Percentiles rank a stretch among this genome's conserved stretches.
Conservation (phyloP, 2,329 filamentous ascomycete genomes). For the Epichloe bromicola region DNA sequence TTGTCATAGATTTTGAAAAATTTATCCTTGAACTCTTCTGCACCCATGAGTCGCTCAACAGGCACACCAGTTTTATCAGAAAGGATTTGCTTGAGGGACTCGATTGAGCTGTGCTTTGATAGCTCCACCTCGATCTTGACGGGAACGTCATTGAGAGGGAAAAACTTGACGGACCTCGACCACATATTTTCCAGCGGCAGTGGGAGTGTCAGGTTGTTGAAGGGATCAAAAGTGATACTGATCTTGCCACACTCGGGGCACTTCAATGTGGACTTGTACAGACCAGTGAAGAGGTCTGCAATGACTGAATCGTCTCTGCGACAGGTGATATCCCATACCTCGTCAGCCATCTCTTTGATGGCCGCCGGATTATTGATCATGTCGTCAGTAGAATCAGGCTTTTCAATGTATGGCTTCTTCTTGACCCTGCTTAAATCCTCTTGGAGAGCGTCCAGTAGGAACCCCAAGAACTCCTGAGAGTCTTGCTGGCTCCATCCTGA, state of each 20-base stretch:
- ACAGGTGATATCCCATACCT: constrained; percentile 85
- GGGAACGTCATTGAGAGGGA: constrained; percentile 59
- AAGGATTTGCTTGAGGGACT: constrained; percentile 54
- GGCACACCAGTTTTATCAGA: constrained; percentile 55
- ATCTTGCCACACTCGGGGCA: constrained; percentile 88
- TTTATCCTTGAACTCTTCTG: constrained; percentile 69
- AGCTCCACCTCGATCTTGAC: constrained; percentile 66
- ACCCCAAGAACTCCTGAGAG: constrained; percentile 92
- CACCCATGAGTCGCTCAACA: constrained; percentile 55
- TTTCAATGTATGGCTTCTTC: constrained; percentile 95
- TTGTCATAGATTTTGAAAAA: constrained; percentile 85
- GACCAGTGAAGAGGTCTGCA: constrained; percentile 88
- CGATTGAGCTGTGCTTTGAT: constrained; percentile 61
- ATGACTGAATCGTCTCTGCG: constrained; percentile 89
- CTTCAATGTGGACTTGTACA: constrained; percentile 95
- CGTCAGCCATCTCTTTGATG: constrained; percentile 72
- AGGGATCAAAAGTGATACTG: constrained; percentile 97
- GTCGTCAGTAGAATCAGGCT: constrained; percentile 93
- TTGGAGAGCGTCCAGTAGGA: constrained; percentile 84
- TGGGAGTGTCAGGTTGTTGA: constrained; percentile 86
- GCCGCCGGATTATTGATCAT: constrained; percentile 75
- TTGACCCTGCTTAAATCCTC: constrained; percentile 89
- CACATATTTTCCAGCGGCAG: constrained; percentile 78
- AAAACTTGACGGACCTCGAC: constrained; percentile 61
- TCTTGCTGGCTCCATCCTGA: constrained; percentile 95